A percentile compares a stretch with the other conserved stretches of the same genome.
phyloP scores from a whole-genome alignment of 176 grass and related monocot genomes.

The Bromus sterilis region DNA sequence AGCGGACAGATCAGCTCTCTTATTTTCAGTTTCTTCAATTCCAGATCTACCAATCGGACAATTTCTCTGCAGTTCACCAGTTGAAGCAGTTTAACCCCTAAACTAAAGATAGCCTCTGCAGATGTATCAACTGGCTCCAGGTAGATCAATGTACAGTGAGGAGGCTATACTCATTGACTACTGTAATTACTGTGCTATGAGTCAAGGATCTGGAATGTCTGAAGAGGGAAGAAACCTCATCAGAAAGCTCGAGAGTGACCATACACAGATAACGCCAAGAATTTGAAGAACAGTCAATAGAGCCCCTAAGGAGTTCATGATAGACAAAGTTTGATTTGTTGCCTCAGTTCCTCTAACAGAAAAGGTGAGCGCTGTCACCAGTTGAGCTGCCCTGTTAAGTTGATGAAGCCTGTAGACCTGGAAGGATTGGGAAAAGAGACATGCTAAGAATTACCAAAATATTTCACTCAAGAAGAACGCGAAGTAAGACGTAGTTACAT shows the following conservation, averaged over 20 bases:
- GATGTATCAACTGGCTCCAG: conserved; percentile 4
- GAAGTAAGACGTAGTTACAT: not conserved
- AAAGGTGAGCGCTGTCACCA: conserved; percentile 71
- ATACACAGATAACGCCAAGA: conserved; percentile 84
- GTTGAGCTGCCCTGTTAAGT: conserved; percentile 92
- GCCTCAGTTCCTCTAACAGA: conserved; percentile 79
- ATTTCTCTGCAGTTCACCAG: not conserved
- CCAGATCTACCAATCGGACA: not conserved
- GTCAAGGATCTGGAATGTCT: conserved; percentile 44
- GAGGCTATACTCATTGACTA: not conserved
- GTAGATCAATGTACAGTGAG: conserved; percentile 27
- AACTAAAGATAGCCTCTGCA: conserved; percentile 26
- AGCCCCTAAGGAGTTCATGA: conserved; percentile 84
- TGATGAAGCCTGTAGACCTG: conserved; percentile 97
- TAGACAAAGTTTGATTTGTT: conserved; percentile 75
- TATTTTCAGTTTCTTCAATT: conserved; percentile 27
- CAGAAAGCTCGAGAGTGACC: conserved; percentile 92
- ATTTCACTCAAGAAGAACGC: not conserved
- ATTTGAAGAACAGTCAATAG: conserved; percentile 85
- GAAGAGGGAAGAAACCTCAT: conserved; percentile 95
- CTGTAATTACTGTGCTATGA: not conserved
- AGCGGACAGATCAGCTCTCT: not conserved
- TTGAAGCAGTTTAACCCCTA: not conserved
- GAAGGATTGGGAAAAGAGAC: not conserved
- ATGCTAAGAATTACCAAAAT: conserved; percentile 24